Conservation (phyloP, 495 filamentous ascomycete genomes). For the Podospora tetraspora region DNA sequence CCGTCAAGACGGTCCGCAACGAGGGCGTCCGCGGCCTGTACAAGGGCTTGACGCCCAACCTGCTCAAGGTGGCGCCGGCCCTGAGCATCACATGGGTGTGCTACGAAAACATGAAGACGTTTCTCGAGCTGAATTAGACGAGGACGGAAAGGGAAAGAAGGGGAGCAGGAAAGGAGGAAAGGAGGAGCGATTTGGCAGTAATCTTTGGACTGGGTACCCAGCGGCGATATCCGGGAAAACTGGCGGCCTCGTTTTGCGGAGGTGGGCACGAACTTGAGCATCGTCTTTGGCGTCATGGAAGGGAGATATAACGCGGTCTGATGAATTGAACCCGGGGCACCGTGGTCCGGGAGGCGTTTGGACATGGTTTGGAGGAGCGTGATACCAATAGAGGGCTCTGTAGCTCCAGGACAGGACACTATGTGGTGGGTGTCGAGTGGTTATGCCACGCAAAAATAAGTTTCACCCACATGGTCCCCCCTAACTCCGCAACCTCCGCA, state of each 20-base stretch:
- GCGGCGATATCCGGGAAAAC: neutral
- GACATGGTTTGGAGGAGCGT: conserved; percentile 2
- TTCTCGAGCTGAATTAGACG: conserved; percentile 55
- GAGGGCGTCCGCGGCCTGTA: conserved; percentile 87
- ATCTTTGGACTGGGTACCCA: conserved; percentile 8
- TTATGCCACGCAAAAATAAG: neutral
- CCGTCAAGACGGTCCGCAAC: conserved; percentile 68
- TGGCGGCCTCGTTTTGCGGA: conserved; percentile 1
- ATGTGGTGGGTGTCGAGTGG: neutral
- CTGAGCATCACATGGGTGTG: conserved; percentile 97
- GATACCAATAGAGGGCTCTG: conserved; percentile 18
- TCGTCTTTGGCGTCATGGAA: conserved; percentile 21
- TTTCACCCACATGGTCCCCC: neutral
- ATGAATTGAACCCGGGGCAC: conserved; percentile 5
- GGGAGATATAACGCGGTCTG: conserved; percentile 6
- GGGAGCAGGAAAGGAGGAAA: too few species aligned
- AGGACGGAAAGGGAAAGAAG: neutral
- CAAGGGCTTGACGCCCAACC: conserved; percentile 90
- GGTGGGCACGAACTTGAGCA: conserved; percentile 15
- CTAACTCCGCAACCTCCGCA: neutral
- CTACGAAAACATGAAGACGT: conserved; percentile 88
- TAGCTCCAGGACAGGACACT: conserved; percentile 1
- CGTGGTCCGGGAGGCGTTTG: conserved; percentile 10
- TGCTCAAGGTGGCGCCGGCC: conserved; percentile 93
- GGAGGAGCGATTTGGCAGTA: neutral